These are phyloP conservation scores for Coniochaeta sp. DNA, from an alignment of 2,329 filamentous ascomycete genomes.

Conservation along the genomic window DNA sequence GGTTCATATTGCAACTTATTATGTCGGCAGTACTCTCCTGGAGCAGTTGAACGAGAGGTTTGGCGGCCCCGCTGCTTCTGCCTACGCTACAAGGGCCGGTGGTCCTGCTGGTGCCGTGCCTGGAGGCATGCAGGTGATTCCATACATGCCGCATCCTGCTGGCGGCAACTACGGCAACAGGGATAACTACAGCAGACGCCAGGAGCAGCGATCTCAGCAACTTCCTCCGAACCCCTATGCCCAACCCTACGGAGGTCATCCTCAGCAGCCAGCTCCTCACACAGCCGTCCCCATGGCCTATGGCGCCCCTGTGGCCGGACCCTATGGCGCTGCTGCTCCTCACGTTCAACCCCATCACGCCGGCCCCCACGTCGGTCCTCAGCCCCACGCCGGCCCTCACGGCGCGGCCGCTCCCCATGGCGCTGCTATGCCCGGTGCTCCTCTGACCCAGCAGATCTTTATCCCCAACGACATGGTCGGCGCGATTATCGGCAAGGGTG, in stretches of 20 bases:
- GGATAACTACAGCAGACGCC: conserved; percentile 75
- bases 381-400: conserved; percentile 58
- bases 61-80: conserved; percentile 91
- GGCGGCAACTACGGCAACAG: conserved; percentile 88
- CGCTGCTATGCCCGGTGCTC: conserved; percentile 63
- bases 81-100: conserved; percentile 91
- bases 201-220: conserved; percentile 66
- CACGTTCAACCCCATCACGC: conserved; percentile 69
- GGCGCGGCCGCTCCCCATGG: conserved; percentile 67
- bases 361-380: conserved; percentile 52
- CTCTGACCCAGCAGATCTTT: conserved; percentile 95
- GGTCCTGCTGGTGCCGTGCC: conserved; percentile 90
- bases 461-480: conserved; percentile 99
- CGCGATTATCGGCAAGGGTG: conserved; percentile 97
- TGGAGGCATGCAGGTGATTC: conserved; percentile 98
- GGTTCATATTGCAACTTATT: conserved; percentile 98
- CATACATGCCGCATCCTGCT: conserved; percentile 88
- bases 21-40: conserved; percentile 91
- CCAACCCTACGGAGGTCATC: conserved; percentile 67
- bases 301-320: conserved; percentile 63
- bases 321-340: conserved; percentile 66
- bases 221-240: conserved; percentile 69
- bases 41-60: conserved; percentile 97
- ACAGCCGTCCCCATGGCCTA: conserved; percentile 71
- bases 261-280: conserved; percentile 54